Percentiles rank a stretch among this genome's conserved stretches.
Evolutionary conservation across 768 basidiomycete genomes (phyloP).

Genomic region (Clathrus columnatus): DNA sequence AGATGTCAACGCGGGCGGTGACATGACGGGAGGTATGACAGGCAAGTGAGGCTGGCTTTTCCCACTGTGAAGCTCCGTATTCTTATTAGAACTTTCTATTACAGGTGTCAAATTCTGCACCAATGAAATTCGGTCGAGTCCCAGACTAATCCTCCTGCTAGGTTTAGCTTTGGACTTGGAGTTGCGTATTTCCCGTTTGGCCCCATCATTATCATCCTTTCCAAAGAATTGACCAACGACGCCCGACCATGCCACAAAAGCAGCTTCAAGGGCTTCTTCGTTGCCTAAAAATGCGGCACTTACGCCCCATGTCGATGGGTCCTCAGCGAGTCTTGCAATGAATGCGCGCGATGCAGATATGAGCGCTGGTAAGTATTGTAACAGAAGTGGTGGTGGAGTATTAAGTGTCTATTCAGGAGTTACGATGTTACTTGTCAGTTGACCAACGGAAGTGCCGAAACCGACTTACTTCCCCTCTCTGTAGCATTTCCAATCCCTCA

Average conservation of each 20-base stretch:
- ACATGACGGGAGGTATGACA: no score
- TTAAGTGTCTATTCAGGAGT: background rate
- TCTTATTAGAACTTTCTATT: background rate
- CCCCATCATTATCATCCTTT: conserved; percentile 8
- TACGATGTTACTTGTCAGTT: conserved; percentile 19
- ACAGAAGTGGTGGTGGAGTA: conserved; percentile 41
- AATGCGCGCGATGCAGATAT: conserved; percentile 42
- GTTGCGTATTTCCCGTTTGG: conserved; percentile 2
- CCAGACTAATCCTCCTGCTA: background rate
- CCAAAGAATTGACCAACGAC: conserved; percentile 38
- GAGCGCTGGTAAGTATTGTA: conserved; percentile 42
- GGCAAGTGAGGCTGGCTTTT: background rate
- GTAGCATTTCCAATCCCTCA: conserved; percentile 28
- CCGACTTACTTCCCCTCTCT: conserved; percentile 27
- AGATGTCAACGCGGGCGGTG: background rate
- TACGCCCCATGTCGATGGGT: conserved; percentile 60
- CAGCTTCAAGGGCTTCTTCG: conserved; percentile 43
- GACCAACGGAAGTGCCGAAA: background rate
- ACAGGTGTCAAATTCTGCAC: background rate
- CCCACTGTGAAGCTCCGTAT: background rate
- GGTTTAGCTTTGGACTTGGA: background rate
- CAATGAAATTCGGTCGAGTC: background rate
- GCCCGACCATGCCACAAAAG: conserved; percentile 49
- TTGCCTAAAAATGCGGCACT: conserved; percentile 48
- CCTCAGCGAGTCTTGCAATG: conserved; percentile 42